phyloP scores from a whole-genome alignment of 345 rosid species.

The Eutrema yunnanense region DNA sequence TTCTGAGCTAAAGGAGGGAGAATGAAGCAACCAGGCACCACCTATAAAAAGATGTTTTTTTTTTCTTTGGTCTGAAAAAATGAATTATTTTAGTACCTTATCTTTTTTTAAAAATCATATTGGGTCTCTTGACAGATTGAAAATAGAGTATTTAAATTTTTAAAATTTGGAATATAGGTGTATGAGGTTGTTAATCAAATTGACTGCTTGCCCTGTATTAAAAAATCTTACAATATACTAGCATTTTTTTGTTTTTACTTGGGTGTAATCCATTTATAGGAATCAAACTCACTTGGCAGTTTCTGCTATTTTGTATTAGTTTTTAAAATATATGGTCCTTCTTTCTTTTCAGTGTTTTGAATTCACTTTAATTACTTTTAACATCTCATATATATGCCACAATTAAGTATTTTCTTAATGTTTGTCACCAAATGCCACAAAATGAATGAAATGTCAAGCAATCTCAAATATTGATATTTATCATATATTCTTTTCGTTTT shows the following conservation, averaged over 20 bases:
- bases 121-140: not conserved
- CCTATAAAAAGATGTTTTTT: not conserved
- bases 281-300: slow-evolving; percentile 24
- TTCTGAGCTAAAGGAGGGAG: slow-evolving; percentile 18
- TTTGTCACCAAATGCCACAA: not conserved
- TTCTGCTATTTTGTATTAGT: not conserved
- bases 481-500: too few relatives aligned
- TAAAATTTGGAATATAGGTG: not conserved
- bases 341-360: slow-evolving; percentile 1
- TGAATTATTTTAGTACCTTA: slow-evolving; percentile 4
- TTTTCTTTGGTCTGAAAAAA: not conserved
- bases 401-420: not conserved
- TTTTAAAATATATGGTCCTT: slow-evolving; percentile 20
- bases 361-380: not conserved
- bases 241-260: slow-evolving; percentile 17
- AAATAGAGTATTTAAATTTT: not conserved
- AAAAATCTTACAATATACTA: not conserved
- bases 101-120: not conserved
- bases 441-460: not conserved
- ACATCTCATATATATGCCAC: not conserved
- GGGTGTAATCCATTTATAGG: slow-evolving; percentile 25
- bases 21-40: slow-evolving; percentile 23
- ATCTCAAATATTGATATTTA: too few relatives aligned
- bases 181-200: not conserved
- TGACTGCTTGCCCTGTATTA: slow-evolving; percentile 9